Evolutionary conservation across 106 monocot species (phyloP).

Genomic region (Phalaenopsis aphrodite): DNA sequence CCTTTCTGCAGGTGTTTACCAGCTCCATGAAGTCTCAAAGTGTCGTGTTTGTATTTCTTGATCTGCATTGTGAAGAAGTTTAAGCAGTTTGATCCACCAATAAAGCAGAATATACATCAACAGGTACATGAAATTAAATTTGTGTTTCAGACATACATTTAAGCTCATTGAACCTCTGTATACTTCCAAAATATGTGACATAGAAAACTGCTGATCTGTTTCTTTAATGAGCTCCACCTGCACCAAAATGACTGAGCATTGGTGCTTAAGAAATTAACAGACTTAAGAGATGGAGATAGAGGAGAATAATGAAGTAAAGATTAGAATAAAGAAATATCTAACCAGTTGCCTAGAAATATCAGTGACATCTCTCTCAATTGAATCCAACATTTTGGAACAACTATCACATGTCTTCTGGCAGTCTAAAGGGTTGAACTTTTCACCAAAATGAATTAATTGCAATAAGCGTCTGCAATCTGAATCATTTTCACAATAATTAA

Average conservation of each 20-base stretch:
- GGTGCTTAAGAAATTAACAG: background rate
- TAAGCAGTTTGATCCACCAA: background rate
- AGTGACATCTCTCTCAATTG: slow-evolving; percentile 66
- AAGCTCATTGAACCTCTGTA: slow-evolving; percentile 81
- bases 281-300: background rate
- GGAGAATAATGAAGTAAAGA: background rate
- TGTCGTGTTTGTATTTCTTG: slow-evolving; percentile 72
- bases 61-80: slow-evolving; percentile 31
- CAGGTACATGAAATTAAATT: background rate
- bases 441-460: slow-evolving; percentile 95
- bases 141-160: slow-evolving; percentile 40
- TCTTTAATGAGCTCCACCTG: slow-evolving; percentile 74
- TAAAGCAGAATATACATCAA: background rate
- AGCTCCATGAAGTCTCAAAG: slow-evolving; percentile 76
- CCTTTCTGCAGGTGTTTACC: slow-evolving; percentile 74
- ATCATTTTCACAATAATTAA: slow-evolving; percentile 92
- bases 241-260: background rate
- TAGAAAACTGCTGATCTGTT: slow-evolving; percentile 60
- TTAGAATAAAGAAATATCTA: background rate
- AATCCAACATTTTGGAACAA: slow-evolving; percentile 60
- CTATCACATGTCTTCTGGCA: slow-evolving; percentile 86
- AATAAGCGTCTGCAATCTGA: slow-evolving; percentile 80
- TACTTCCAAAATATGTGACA: slow-evolving; percentile 82
- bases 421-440: slow-evolving; percentile 76
- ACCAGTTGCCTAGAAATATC: slow-evolving; percentile 84